Conservation (phyloP, 768 basidiomycete genomes). For the Collybia mongolica region DNA sequence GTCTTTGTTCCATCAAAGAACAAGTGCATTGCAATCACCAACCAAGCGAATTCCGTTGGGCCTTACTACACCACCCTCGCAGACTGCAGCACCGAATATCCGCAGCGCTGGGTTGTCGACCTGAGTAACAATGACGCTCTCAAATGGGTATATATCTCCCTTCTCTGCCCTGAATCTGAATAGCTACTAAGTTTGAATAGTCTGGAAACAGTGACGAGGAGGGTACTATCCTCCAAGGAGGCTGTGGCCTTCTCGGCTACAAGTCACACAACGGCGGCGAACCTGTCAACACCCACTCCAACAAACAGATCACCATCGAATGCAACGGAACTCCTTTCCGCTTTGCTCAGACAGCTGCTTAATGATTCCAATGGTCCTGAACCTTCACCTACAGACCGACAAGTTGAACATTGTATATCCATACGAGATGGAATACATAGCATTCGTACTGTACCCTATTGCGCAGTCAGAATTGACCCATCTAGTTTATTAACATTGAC, state of each 20-base stretch:
- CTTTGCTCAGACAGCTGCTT: too few relatives aligned
- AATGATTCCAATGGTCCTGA: too few relatives aligned
- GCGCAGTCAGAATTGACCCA: too few relatives aligned
- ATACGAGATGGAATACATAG: too few relatives aligned
- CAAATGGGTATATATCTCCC: constrained; percentile 1
- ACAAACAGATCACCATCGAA: constrained; percentile 9
- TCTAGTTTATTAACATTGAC: too few relatives aligned
- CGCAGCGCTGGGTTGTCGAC: constrained; percentile 8
- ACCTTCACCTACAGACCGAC: too few relatives aligned
- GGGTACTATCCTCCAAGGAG: constrained; percentile 11
- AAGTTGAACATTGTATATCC: too few relatives aligned
- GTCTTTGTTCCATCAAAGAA: too few relatives aligned
- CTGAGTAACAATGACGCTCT: constrained; percentile 8
- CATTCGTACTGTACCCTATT: too few relatives aligned
- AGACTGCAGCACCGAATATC: constrained; percentile 5
- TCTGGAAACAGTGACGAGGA: constrained; percentile 9
- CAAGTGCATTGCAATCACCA: too few relatives aligned
- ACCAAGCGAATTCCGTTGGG: too few relatives aligned
- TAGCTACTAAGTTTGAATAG: not conserved
- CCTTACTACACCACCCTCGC: too few relatives aligned
- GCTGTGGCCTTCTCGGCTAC: constrained; percentile 12
- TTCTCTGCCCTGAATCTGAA: not conserved
- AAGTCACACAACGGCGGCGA: constrained; percentile 6
- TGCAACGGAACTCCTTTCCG: constrained; percentile 10
- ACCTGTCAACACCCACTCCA: constrained; percentile 6